Conservation (phyloP, 2,329 filamentous ascomycete genomes). For the Aspergillus bombycis region DNA sequence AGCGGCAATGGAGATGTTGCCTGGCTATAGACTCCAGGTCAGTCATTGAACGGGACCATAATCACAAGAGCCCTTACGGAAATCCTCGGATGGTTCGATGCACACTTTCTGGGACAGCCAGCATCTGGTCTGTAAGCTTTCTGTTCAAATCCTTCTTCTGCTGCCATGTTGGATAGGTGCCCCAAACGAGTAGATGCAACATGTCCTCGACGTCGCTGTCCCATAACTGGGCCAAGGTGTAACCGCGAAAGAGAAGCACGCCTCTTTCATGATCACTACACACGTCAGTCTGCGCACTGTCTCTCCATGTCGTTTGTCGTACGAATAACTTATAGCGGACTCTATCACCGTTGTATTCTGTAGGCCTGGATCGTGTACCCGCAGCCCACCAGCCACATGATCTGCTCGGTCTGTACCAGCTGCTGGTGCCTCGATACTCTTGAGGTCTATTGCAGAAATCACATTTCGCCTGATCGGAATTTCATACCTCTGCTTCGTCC, state of each 20-base stretch:
- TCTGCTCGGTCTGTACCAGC: constrained; percentile 24
- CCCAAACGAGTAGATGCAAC: constrained; percentile 36
- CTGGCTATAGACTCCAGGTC: constrained; percentile 16
- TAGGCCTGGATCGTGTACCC: constrained; percentile 38
- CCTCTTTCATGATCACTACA: constrained; percentile 32
- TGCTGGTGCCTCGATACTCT: constrained; percentile 27
- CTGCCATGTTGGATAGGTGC: constrained; percentile 25
- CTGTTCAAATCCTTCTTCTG: constrained; percentile 25
- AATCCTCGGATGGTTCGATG: constrained; percentile 25
- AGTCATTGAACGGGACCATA: neutral
- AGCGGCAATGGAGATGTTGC: constrained; percentile 29
- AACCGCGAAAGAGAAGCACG: constrained; percentile 33
- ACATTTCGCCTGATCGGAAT: constrained; percentile 35
- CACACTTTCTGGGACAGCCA: constrained; percentile 26
- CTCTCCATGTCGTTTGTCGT: neutral
- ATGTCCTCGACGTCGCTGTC: constrained; percentile 37
- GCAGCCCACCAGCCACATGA: constrained; percentile 30
- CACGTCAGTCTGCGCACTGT: neutral
- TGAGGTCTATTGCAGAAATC: constrained; percentile 32
- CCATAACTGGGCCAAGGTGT: constrained; percentile 34
- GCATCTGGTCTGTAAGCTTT: constrained; percentile 26
- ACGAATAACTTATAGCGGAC: constrained; percentile 38
- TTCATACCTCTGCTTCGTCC: constrained; percentile 30
- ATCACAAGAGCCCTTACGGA: constrained; percentile 24
- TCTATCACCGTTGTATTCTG: constrained; percentile 37